Conservation (phyloP, 2,329 filamentous ascomycete species). For the Beauveria sp. region DNA sequence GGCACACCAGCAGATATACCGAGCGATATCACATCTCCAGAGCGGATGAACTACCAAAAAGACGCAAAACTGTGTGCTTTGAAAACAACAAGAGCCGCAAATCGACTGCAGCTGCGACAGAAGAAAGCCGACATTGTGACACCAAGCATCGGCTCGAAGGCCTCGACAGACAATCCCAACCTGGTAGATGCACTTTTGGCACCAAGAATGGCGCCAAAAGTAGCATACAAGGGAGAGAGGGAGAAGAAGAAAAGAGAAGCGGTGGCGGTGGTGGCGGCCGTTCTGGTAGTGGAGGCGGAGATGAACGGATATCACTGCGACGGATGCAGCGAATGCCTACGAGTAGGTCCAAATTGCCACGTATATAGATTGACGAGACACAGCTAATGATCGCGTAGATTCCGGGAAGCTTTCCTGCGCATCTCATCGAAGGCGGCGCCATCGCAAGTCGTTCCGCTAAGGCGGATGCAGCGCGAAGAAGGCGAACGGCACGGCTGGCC, state of each 20-base stretch:
- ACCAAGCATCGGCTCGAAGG: neutral
- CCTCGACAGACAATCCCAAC: neutral
- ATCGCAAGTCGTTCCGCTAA: conserved; percentile 22
- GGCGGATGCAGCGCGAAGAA: neutral
- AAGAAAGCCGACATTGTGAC: neutral
- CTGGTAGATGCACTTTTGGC: neutral
- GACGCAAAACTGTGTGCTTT: conserved; percentile 1
- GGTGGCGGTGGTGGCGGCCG: neutral
- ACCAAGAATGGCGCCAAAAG: neutral
- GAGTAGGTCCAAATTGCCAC: neutral
- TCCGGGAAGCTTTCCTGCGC: conserved; percentile 23
- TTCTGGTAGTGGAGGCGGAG: neutral
- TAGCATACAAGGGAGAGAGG: neutral
- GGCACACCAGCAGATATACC: neutral
- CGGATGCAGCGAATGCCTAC: neutral
- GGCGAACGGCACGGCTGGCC: neutral
- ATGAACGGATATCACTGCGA: neutral
- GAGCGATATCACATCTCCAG: neutral
- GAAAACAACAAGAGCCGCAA: neutral
- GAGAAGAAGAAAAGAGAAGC: neutral
- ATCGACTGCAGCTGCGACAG: neutral
- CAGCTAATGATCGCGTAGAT: conserved; percentile 10
- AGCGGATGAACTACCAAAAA: neutral
- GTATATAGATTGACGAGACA: neutral
- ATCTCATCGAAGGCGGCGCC: conserved; percentile 20